A percentile compares a stretch with the other conserved stretches of the same genome.
phyloP scores from a whole-genome alignment of 2,329 filamentous ascomycete species.

The Trichoderma atrobrunneum region DNA sequence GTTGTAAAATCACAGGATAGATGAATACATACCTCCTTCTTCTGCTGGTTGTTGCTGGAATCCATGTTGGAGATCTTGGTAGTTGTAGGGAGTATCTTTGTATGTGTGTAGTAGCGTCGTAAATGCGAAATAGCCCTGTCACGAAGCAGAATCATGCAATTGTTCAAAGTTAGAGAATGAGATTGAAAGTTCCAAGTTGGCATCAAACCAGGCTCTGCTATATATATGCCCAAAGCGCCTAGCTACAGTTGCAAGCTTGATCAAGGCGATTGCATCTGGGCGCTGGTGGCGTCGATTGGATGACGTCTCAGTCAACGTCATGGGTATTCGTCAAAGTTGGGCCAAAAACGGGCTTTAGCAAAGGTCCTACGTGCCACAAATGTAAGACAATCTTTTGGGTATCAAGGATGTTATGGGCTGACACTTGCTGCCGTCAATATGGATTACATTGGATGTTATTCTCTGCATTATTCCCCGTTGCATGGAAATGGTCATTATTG shows the following conservation, averaged over 20 bases:
- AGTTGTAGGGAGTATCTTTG: not conserved
- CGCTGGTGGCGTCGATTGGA: conserved; percentile 7
- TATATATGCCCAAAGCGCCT: not conserved
- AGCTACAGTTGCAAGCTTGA: not conserved
- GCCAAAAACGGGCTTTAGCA: not conserved
- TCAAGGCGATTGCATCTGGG: not conserved
- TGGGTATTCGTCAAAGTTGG: not conserved
- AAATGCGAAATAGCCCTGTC: not conserved
- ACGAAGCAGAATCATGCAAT: not conserved
- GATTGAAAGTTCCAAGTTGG: not conserved
- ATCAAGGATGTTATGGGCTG: not conserved
- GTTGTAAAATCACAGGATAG: not conserved
- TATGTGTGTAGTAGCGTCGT: not conserved
- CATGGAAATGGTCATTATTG: not conserved
- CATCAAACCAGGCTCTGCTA: not conserved
- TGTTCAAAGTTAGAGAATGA: not conserved
- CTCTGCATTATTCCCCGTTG: not conserved
- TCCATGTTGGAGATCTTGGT: conserved; percentile 21
- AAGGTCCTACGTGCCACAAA: not conserved
- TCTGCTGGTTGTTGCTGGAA: conserved; percentile 23
- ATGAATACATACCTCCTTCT: conserved; percentile 20
- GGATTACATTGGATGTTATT: not conserved
- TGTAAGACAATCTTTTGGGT: not conserved
- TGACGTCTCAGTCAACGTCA: conserved; percentile 13
- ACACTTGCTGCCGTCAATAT: not conserved